phyloP scores from a whole-genome alignment of 2,329 filamentous ascomycete species.

The Diaporthe velutina region DNA sequence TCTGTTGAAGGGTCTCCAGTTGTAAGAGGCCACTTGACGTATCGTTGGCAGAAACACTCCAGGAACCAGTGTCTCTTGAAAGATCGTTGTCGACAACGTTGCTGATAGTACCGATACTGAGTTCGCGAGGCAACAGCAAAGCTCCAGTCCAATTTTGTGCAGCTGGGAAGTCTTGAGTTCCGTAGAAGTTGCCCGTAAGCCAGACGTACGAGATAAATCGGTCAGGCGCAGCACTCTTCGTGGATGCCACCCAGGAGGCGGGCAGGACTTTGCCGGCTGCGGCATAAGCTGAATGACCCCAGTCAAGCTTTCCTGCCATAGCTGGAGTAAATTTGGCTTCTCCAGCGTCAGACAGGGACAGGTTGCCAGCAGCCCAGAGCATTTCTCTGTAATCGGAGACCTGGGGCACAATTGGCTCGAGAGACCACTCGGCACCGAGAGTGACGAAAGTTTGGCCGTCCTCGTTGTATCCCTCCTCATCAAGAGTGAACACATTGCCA shows the following conservation, averaged over 20 bases:
- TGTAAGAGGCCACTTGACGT: conserved; percentile 49
- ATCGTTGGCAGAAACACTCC: conserved; percentile 50
- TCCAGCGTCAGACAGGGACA: conserved; percentile 45
- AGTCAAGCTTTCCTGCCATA: conserved; percentile 57
- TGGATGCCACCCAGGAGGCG: conserved; percentile 52
- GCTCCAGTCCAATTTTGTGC: conserved; percentile 60
- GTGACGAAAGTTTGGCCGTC: conserved; percentile 56
- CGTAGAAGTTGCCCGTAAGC: conserved; percentile 58
- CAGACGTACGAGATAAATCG: conserved; percentile 57
- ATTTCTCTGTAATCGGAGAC: conserved; percentile 55
- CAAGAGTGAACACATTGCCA: conserved; percentile 55
- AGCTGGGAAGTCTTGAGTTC: conserved; percentile 51
- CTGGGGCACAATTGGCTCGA: conserved; percentile 50
- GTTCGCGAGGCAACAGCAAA: conserved; percentile 56
- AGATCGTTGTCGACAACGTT: conserved; percentile 57
- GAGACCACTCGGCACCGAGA: conserved; percentile 57
- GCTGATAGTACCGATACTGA: conserved; percentile 54
- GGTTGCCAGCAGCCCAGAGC: conserved; percentile 56
- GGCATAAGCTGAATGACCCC: conserved; percentile 56
- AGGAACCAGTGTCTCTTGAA: conserved; percentile 53
- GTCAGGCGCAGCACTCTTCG: conserved; percentile 54
- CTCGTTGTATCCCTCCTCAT: conserved; percentile 53
- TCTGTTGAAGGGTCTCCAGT: conserved; percentile 53
- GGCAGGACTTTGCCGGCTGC: conserved; percentile 57
- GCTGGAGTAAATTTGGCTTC: conserved; percentile 52